phyloP scores from a whole-genome alignment of 495 filamentous ascomycete genomes.

The Acidomyces sp. region DNA sequence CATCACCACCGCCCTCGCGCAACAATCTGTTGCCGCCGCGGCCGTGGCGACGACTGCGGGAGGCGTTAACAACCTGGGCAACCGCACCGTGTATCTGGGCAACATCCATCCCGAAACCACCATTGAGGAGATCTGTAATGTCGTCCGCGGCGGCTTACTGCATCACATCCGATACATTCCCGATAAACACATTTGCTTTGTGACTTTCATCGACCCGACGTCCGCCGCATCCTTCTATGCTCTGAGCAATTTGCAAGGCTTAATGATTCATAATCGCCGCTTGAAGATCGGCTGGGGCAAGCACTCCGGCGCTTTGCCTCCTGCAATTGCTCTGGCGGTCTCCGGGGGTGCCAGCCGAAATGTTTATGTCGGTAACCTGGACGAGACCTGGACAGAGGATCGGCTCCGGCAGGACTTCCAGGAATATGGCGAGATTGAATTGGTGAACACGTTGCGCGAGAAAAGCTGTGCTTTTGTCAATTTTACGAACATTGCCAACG shows the following conservation, averaged over 20 bases:
- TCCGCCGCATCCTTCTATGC: constrained; percentile 97
- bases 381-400: constrained; percentile 94
- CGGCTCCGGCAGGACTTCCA: constrained; percentile 91
- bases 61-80: constrained; percentile 91
- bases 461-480: constrained; percentile 99
- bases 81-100: constrained; percentile 92
- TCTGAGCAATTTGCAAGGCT: constrained; percentile 84
- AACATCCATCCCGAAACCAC: constrained; percentile 99
- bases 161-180: constrained; percentile 99
- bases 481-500: constrained; percentile 98
- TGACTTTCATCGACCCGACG: constrained; percentile 97
- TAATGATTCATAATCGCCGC: constrained; percentile 98
- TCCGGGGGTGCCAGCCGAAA: constrained; percentile 92
- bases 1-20: constrained; percentile 87
- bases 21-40: constrained; percentile 93
- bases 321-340: constrained; percentile 90
- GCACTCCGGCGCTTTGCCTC: constrained; percentile 92
- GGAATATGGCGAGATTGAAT: constrained; percentile 94
- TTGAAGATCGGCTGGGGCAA: constrained; percentile 99
- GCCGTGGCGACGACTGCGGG: constrained; percentile 93
- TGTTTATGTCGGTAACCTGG: constrained; percentile 94
- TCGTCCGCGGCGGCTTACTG: constrained; percentile 80
- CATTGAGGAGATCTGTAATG: constrained; percentile 53
- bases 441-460: constrained; percentile 91
- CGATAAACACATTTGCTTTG: constrained; percentile 99